Evolutionary conservation across 2,329 filamentous ascomycete genomes (phyloP), one percentile per base, ranked within the genome.

Genomic region (Cordyceps farinosa): DNA sequence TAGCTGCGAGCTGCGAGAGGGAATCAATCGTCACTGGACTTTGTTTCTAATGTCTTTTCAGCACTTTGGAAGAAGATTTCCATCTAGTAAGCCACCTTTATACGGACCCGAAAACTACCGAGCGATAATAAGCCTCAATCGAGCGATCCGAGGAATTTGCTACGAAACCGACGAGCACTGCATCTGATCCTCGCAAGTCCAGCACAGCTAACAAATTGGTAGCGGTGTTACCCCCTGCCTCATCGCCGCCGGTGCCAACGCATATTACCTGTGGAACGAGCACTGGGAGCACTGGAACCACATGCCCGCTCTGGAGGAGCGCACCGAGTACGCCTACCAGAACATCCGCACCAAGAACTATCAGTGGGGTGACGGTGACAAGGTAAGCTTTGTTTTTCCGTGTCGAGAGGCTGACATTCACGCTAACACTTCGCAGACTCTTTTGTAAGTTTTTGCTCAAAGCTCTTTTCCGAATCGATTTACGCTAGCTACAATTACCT

Each of bases 291-390:
- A 99, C 85, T 92, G 90, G 87, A 80, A 78, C 60, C 94, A 98
- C 81, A 80, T 91, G 78, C 87, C 90, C 65, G 90, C 95, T 69
- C 83, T 94, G 70, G 92, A 96, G 83, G 95, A 99, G 82, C 90
- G 91, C 75, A 80, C 85, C 73, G 91, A 98, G 83, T 99, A 98
- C 81, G 82, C 92, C 65, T 99, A 96, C 87, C 91, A 96, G 87
- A 99, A 99, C 85, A 90, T 99, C 78, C 90, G 95, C 77, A 86
- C 87, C 77, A 97, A 95, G 89, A 97, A 97, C 87, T 99, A 80
- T 84, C 88, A 87, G 74, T 99, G 90, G 90, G 93, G 94, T 69
- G 84, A 98, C 75, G 95, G 95, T 75, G 95, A 99, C 82, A 95
- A 98, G 90, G 90, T 92, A 63, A 75, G 77, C 65, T 40, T 36